Conservation (phyloP, 1,284 basidiomycete species). For the Apiotrichum sp. region DNA sequence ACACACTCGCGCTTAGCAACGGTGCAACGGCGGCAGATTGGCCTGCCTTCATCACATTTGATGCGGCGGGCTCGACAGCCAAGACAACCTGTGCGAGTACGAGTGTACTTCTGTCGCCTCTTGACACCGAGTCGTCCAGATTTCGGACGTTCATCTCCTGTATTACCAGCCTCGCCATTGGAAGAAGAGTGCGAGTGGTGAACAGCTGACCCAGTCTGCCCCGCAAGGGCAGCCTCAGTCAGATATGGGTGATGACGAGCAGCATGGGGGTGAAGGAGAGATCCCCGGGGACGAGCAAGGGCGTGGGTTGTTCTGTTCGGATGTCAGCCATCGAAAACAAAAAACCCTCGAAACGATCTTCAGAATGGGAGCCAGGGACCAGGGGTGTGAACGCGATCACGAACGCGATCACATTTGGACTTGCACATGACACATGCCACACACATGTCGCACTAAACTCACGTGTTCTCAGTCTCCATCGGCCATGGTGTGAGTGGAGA, state of each 20-base stretch:
- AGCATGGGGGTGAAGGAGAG: not conserved
- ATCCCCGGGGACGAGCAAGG: not conserved
- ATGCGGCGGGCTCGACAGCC: conserved; percentile 40
- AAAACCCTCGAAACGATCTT: too few relatives aligned
- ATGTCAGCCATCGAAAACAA: not conserved
- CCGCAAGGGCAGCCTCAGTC: not conserved
- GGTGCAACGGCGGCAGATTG: conserved; percentile 37
- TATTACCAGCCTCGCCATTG: not conserved
- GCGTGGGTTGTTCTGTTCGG: not conserved
- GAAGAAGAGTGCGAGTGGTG: not conserved
- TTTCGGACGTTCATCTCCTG: conserved; percentile 1
- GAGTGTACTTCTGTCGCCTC: conserved; percentile 39
- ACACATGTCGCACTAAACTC: not conserved
- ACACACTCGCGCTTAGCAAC: conserved; percentile 34
- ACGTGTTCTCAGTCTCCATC: not conserved
- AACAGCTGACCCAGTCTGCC: not conserved
- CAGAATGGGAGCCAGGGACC: too few relatives aligned
- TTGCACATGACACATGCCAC: too few relatives aligned
- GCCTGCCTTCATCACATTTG: conserved; percentile 43
- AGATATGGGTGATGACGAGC: not conserved
- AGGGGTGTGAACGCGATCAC: too few relatives aligned
- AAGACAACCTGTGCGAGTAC: conserved; percentile 42
- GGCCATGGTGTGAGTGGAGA: not conserved
- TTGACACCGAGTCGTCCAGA: conserved; percentile 29
- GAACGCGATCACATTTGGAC: too few relatives aligned